phyloP scores from a whole-genome alignment of 305 asterid genomes.

The Striga hermonthica region DNA sequence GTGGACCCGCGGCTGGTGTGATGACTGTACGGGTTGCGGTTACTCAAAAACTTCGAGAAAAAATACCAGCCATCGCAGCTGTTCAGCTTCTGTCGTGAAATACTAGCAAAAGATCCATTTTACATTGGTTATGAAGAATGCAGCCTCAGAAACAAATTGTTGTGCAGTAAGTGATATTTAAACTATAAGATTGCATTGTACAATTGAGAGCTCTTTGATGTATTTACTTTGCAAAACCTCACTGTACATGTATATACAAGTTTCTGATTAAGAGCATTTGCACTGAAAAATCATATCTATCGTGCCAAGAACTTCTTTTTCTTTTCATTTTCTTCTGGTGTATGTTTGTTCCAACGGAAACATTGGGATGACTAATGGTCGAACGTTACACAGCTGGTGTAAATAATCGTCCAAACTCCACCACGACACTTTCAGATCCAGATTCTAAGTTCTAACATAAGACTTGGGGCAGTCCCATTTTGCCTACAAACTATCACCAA shows the following conservation, averaged over 20 bases:
- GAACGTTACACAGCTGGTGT: no score
- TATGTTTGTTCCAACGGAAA: no score
- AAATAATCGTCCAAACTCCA: no score
- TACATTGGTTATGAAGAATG: slow-evolving; percentile 1
- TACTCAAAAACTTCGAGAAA: slow-evolving; percentile 89
- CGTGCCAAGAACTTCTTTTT: neutral
- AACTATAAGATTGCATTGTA: slow-evolving; percentile 10
- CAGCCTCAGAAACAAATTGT: neutral
- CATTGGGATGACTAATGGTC: no score
- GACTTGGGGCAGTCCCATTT: no score
- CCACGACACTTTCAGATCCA: no score
- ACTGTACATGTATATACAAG: slow-evolving; percentile 27
- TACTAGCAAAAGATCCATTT: neutral
- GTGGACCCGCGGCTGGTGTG: slow-evolving; percentile 93
- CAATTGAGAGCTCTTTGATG: slow-evolving; percentile 1
- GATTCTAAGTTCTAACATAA: no score
- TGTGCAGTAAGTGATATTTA: slow-evolving; percentile 22
- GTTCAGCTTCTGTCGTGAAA: slow-evolving; percentile 80
- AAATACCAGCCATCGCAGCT: slow-evolving; percentile 87
- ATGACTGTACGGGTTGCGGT: slow-evolving; percentile 99
- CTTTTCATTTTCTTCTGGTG: no score
- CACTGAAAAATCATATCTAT: slow-evolving; percentile 6
- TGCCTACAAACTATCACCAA: no score
- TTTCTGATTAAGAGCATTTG: neutral
- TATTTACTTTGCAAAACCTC: slow-evolving; percentile 9